Percentiles rank a stretch among this genome's conserved stretches.
Evolutionary conservation across 2,329 filamentous ascomycete species (phyloP).

Genomic region (Mariannaea sp.): DNA sequence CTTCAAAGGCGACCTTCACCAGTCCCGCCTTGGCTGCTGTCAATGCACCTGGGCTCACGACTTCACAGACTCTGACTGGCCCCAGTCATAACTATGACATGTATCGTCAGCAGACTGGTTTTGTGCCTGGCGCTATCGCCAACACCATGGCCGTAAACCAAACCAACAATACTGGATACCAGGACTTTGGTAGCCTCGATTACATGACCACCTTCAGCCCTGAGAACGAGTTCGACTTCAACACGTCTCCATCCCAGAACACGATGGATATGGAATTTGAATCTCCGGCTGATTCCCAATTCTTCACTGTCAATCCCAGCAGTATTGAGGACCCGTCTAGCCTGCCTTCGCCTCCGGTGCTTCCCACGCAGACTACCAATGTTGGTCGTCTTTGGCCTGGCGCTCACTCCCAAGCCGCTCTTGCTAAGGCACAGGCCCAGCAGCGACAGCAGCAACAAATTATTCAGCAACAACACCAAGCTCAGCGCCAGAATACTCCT

Average conservation of each 20-base stretch:
- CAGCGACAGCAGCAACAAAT: slow-evolving; percentile 70
- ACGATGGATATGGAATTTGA: slow-evolving; percentile 67
- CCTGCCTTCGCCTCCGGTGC: slow-evolving; percentile 49
- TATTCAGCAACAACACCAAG: slow-evolving; percentile 53
- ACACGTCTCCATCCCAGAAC: slow-evolving; percentile 65
- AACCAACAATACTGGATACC: slow-evolving; percentile 59
- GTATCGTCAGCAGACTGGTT: slow-evolving; percentile 93
- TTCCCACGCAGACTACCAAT: slow-evolving; percentile 56
- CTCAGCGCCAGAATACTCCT: slow-evolving; percentile 55
- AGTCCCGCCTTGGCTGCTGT: slow-evolving; percentile 58
- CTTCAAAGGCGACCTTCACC: slow-evolving; percentile 59
- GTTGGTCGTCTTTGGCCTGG: slow-evolving; percentile 86
- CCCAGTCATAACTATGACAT: slow-evolving; percentile 95
- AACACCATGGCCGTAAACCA: slow-evolving; percentile 80
- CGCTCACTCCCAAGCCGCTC: slow-evolving; percentile 87
- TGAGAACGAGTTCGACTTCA: slow-evolving; percentile 74
- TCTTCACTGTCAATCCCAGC: slow-evolving; percentile 75
- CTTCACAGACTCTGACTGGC: slow-evolving; percentile 69
- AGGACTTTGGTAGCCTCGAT: slow-evolving; percentile 54
- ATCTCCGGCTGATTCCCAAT: slow-evolving; percentile 59
- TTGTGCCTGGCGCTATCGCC: slow-evolving; percentile 81
- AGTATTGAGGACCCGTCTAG: slow-evolving; percentile 63
- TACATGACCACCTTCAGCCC: slow-evolving; percentile 62
- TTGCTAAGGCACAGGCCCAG: slow-evolving; percentile 73
- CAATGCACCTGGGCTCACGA: slow-evolving; percentile 59